Evolutionary conservation across 768 basidiomycete species (phyloP), one percentile per base, ranked within the genome.

Genomic region (Steccherinum ochraceum): DNA sequence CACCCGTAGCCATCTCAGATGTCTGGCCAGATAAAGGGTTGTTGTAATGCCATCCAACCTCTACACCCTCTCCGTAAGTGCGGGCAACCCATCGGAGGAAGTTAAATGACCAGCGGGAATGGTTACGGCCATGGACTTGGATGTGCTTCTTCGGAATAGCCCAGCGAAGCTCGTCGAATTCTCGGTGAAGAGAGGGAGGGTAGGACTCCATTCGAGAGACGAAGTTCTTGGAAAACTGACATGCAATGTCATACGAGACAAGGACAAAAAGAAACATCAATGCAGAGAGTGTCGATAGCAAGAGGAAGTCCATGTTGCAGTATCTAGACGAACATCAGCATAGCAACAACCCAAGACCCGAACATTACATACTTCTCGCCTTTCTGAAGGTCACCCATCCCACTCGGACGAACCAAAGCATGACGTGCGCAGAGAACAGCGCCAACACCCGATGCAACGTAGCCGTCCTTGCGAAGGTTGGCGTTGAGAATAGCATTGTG

Each of bases 131-230:
- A 41, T 72, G 70, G n/a, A 59, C 62, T 3, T 49, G 52, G 21
- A 66, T 50, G 50, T 72, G 70, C 2, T 68, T 58, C 50, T 71
- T 71, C 1, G 65, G 68, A 21, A 72, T 52, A 3, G 48, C 47
- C 20, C 24, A 59, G 5, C 52, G 24, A 20, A 63, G n/a, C 3
- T 25, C 1, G 10, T 52, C 45, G 20, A 18, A 16, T 3, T 21
- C 23, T 12, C 7, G 27, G n/a, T 51, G 39, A 7, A 43, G 7
- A 10, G 7, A 7, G 30, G 48, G 23, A 12, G 51, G 52, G 23
- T 41, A 41, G 12, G 4, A n/a, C 3, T 20, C 24, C 5, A 58
- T 23, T 3, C 55, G 50, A 5, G 50, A 12, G 5, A 12, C 2
- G 12, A 62, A 23, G 18, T 61, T 51, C 19, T 47, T 50, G 5